A percentile compares a stretch with the other conserved stretches of the same genome.
Conservation (phyloP, 192 early-diverging fungal genomes). For the Podila clonocystis region DNA sequence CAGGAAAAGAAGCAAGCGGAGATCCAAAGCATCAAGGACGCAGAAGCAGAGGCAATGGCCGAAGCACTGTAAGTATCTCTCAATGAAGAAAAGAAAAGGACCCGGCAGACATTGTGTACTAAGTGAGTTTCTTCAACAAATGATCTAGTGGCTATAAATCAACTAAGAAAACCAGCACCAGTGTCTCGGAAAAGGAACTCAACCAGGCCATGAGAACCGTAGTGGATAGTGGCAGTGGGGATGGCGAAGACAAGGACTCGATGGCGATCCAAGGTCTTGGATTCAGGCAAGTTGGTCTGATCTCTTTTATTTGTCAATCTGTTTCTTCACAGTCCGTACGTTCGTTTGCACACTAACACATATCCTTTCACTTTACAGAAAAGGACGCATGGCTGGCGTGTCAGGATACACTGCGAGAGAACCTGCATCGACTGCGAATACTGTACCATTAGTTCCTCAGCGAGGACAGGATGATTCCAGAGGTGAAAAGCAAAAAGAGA, state of each 20-base stretch:
- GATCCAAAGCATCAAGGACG: conserved; percentile 65
- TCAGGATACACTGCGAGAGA: no score
- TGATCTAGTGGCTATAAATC: conserved; percentile 54
- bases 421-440: no score
- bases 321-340: background rate
- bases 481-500: no score
- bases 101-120: background rate
- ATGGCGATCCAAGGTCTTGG: conserved; percentile 25
- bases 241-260: conserved; percentile 37
- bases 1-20: conserved; percentile 49
- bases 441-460: no score
- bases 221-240: conserved; percentile 33
- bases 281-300: conserved; percentile 15
- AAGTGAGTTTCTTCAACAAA: background rate
- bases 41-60: conserved; percentile 69
- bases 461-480: no score
- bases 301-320: background rate
- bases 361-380: background rate
- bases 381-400: no score
- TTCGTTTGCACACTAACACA: background rate
- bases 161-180: conserved; percentile 49
- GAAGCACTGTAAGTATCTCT: conserved; percentile 59
- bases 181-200: conserved; percentile 60
- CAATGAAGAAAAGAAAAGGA: background rate
- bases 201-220: conserved; percentile 51